These are phyloP conservation scores for Sugiyamaella sp. DNA, from an alignment of 1,139 yeast genomes.

Conservation along the genomic window DNA sequence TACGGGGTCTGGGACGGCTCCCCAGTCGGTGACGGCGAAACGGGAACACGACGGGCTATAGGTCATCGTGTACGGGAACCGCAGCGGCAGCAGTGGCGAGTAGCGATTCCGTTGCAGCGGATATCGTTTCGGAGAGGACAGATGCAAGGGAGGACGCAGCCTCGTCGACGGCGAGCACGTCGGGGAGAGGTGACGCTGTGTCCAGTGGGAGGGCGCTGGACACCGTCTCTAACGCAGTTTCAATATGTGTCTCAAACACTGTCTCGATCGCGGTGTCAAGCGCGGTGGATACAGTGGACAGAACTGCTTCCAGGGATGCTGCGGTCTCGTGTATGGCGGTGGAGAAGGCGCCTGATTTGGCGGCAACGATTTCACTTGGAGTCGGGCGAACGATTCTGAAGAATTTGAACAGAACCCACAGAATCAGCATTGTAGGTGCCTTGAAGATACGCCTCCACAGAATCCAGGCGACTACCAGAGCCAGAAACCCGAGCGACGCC, in stretches of 20 bases:
- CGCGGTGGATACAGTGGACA: too few species aligned
- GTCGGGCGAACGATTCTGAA: slow-evolving; percentile 46
- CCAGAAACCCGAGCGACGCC: slow-evolving; percentile 59
- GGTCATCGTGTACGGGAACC: slow-evolving; percentile 5
- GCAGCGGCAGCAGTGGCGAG: neutral
- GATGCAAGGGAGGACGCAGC: too few species aligned
- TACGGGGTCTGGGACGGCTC: neutral
- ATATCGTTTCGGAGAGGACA: too few species aligned
- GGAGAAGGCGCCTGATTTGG: slow-evolving; percentile 12
- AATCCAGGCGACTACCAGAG: slow-evolving; percentile 61
- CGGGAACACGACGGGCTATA: slow-evolving; percentile 1
- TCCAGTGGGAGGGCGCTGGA: too few species aligned
- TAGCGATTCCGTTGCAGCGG: too few species aligned
- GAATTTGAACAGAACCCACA: slow-evolving; percentile 61
- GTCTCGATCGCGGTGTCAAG: neutral
- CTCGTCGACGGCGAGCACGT: too few species aligned
- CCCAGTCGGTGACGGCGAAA: neutral
- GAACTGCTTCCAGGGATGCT: too few species aligned
- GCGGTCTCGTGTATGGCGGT: too few species aligned
- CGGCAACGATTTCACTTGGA: slow-evolving; percentile 7
- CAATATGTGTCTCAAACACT: neutral
- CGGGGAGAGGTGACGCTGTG: too few species aligned
- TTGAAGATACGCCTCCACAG: slow-evolving; percentile 61
- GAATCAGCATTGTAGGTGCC: slow-evolving; percentile 55
- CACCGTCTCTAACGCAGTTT: too few species aligned